Evolutionary conservation across 306 rosid species (phyloP).

Genomic region (Pyrus communis): DNA sequence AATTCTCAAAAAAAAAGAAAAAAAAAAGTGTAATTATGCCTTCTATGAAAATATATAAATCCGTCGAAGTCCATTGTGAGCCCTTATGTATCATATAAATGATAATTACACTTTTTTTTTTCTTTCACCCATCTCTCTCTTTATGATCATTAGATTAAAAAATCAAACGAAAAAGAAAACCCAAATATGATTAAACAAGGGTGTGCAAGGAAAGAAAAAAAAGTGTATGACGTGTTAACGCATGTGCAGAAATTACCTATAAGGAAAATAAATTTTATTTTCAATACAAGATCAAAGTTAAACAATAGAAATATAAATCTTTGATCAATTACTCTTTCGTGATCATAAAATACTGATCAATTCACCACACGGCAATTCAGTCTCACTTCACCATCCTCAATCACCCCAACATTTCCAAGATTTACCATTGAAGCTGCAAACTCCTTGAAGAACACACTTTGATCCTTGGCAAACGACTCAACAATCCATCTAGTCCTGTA

Average conservation of each 20-base stretch:
- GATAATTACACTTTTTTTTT: too few relatives aligned
- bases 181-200: too few relatives aligned
- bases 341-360: conserved; percentile 5
- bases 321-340: neutral
- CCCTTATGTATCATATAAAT: too few relatives aligned
- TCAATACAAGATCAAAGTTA: neutral
- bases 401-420: conserved; percentile 51
- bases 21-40: too few relatives aligned
- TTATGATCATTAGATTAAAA: too few relatives aligned
- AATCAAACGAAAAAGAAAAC: too few relatives aligned
- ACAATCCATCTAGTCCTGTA: conserved; percentile 57
- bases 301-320: neutral
- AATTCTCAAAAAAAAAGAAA: too few relatives aligned
- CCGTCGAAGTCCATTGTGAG: too few relatives aligned
- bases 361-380: conserved; percentile 44
- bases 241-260: neutral
- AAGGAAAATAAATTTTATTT: neutral
- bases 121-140: too few relatives aligned
- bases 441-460: conserved; percentile 46
- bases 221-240: neutral
- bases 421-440: conserved; percentile 62
- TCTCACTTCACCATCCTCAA: conserved; percentile 51
- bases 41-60: too few relatives aligned
- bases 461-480: conserved; percentile 57
- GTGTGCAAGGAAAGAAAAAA: too few relatives aligned